Percentiles rank a stretch among this genome's conserved stretches.
Evolutionary conservation across 768 basidiomycete genomes (phyloP).

Genomic region (Holtermanniella nyarrowii): DNA sequence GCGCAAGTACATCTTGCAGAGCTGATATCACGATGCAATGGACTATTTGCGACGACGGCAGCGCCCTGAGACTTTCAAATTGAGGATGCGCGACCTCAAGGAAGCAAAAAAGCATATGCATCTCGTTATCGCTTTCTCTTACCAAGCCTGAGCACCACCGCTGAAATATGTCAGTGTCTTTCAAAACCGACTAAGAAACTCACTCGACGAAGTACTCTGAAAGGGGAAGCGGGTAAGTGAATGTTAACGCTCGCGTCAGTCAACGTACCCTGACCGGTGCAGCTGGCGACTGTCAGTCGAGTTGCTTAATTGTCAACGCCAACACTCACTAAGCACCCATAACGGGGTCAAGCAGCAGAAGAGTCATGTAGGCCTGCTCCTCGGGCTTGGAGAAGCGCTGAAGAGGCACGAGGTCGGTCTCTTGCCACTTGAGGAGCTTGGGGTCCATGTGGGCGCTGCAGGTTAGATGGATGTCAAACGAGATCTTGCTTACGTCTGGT

Average conservation of each 20-base stretch:
- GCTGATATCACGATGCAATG: too few relatives aligned
- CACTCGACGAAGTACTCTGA: constrained; percentile 6
- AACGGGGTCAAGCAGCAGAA: constrained; percentile 46
- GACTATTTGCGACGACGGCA: too few relatives aligned
- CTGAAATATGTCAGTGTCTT: not conserved
- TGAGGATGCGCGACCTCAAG: too few relatives aligned
- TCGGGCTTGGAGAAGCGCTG: constrained; percentile 53
- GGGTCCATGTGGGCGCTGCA: constrained; percentile 45
- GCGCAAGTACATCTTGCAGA: too few relatives aligned
- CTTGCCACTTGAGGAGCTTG: constrained; percentile 47
- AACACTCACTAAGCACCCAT: constrained; percentile 13
- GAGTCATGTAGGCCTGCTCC: constrained; percentile 52
- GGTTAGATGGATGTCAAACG: too few relatives aligned
- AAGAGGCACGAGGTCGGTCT: constrained; percentile 47
- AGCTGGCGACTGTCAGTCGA: not conserved
- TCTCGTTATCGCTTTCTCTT: too few relatives aligned
- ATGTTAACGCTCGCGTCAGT: too few relatives aligned
- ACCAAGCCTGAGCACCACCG: constrained; percentile 9
- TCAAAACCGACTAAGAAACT: not conserved
- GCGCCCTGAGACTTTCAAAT: too few relatives aligned
- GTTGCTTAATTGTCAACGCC: not conserved
- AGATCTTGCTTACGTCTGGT: constrained; percentile 45
- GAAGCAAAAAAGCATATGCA: too few relatives aligned
- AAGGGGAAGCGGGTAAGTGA: too few relatives aligned
- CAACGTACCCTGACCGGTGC: constrained; percentile 7